phyloP scores from a whole-genome alignment of 352 stramenopile species.

The Phytophthora agathidicida region DNA sequence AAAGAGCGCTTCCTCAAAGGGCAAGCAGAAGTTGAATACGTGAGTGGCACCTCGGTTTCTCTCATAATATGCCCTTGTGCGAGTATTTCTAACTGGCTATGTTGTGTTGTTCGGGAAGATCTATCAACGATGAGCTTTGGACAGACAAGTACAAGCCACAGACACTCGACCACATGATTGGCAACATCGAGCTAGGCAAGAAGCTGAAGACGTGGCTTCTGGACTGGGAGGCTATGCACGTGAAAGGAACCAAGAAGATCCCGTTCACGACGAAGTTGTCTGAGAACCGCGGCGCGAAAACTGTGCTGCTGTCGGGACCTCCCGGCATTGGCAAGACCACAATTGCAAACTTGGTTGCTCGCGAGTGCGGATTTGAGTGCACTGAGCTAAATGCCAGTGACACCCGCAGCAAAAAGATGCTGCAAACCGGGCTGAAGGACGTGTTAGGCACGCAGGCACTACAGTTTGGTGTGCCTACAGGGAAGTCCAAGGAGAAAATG shows the following conservation, averaged over 20 bases:
- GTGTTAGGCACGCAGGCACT: constrained; percentile 93
- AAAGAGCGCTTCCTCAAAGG: constrained; percentile 49
- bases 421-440: constrained; percentile 92
- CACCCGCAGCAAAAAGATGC: constrained; percentile 96
- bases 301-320: constrained; percentile 95
- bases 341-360: constrained; percentile 93
- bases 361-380: constrained; percentile 93
- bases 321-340: constrained; percentile 97
- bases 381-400: constrained; percentile 98
- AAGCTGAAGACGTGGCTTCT: constrained; percentile 89
- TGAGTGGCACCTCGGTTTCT: constrained; percentile 22
- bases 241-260: constrained; percentile 85
- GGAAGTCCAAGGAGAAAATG: constrained; percentile 56
- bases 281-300: constrained; percentile 93
- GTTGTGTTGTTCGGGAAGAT: constrained; percentile 23
- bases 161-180: constrained; percentile 91
- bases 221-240: constrained; percentile 84
- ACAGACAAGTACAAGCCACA: constrained; percentile 97
- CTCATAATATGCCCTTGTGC: background rate
- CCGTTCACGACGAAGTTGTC: constrained; percentile 72
- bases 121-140: constrained; percentile 87
- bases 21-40: constrained; percentile 59
- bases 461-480: constrained; percentile 65
- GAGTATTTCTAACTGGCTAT: constrained; percentile 3
- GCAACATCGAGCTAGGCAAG: constrained; percentile 90